Percentiles rank a stretch among this genome's conserved stretches.
Conservation (phyloP, 2,329 filamentous ascomycete genomes). For the Monosporascus sp. region DNA sequence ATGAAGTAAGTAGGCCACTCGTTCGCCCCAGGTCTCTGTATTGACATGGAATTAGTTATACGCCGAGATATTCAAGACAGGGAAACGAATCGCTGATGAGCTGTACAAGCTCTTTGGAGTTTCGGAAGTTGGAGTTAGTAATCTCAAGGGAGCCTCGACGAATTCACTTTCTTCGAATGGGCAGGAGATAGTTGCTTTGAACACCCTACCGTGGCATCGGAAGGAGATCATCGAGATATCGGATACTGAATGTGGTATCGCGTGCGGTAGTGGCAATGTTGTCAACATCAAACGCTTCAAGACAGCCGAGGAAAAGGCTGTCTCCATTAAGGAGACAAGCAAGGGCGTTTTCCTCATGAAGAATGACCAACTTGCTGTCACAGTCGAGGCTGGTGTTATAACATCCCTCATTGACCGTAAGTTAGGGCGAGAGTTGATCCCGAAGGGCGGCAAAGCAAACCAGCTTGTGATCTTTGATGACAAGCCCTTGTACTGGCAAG, state of each 20-base stretch:
- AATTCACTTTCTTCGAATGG: no score
- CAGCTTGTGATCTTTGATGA: conserved; percentile 95
- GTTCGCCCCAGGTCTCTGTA: not conserved
- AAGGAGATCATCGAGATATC: conserved; percentile 66
- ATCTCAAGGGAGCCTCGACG: conserved; percentile 23
- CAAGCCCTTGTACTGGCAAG: conserved; percentile 95
- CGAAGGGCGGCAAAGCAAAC: conserved; percentile 71
- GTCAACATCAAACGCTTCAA: conserved; percentile 48
- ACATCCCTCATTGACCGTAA: conserved; percentile 76
- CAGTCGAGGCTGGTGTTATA: conserved; percentile 70
- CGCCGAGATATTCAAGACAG: conserved; percentile 72
- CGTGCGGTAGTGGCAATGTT: conserved; percentile 50
- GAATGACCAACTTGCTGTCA: conserved; percentile 71
- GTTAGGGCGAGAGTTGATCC: conserved; percentile 71
- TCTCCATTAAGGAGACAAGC: conserved; percentile 45
- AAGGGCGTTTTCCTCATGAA: conserved; percentile 69
- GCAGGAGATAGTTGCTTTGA: conserved; percentile 58
- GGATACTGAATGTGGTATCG: conserved; percentile 46
- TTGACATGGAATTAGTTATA: conserved; percentile 56
- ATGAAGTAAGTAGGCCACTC: conserved; percentile 50
- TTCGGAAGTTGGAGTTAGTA: conserved; percentile 34
- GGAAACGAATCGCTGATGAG: conserved; percentile 64
- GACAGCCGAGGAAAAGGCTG: conserved; percentile 37
- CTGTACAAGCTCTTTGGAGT: conserved; percentile 65
- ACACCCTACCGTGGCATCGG: conserved; percentile 83